Evolutionary conservation across 2,329 filamentous ascomycete species (phyloP).

Genomic region (Phyllachora maydis): DNA sequence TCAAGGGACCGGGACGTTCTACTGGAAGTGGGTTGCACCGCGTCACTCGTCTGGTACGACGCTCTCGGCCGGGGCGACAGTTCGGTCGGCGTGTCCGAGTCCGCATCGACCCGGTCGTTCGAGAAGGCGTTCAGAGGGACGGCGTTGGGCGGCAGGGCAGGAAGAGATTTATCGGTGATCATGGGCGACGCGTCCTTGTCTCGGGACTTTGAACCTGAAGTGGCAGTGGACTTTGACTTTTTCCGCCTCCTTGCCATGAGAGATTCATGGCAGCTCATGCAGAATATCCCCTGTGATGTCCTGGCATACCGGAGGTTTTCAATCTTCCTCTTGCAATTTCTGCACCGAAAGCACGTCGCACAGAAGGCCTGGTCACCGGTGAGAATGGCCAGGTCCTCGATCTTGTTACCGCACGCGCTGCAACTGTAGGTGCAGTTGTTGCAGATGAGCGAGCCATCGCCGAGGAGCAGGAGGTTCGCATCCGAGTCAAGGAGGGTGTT

Average conservation of each 20-base stretch:
- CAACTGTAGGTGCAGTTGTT: conserved; percentile 99
- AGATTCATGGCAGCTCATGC: conserved; percentile 96
- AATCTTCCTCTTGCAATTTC: conserved; percentile 97
- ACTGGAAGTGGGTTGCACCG: no score
- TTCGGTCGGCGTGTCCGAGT: conserved; percentile 49
- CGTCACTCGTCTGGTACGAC: no score
- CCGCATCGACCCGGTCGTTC: conserved; percentile 33
- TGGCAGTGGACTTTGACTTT: conserved; percentile 48
- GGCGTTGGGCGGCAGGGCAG: conserved; percentile 67
- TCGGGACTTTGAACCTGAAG: conserved; percentile 33
- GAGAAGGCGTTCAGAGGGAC: conserved; percentile 41
- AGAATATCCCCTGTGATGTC: conserved; percentile 96
- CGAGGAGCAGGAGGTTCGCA: conserved; percentile 87
- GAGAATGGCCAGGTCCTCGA: conserved; percentile 91
- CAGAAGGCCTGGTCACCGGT: conserved; percentile 97
- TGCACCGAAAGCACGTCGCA: conserved; percentile 87
- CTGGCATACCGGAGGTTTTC: conserved; percentile 95
- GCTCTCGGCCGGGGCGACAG: conserved; percentile 40
- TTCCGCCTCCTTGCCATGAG: conserved; percentile 85
- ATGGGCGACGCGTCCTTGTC: conserved; percentile 44
- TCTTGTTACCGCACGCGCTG: conserved; percentile 90
- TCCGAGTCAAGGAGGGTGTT: conserved; percentile 92
- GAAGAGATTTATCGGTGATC: conserved; percentile 78
- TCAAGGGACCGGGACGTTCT: conserved; percentile 37
- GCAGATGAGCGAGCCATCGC: conserved; percentile 94